Base-by-base conservation (phyloP, 1,284 basidiomycete genomes). In the Moniliophthora roreri region DNA sequence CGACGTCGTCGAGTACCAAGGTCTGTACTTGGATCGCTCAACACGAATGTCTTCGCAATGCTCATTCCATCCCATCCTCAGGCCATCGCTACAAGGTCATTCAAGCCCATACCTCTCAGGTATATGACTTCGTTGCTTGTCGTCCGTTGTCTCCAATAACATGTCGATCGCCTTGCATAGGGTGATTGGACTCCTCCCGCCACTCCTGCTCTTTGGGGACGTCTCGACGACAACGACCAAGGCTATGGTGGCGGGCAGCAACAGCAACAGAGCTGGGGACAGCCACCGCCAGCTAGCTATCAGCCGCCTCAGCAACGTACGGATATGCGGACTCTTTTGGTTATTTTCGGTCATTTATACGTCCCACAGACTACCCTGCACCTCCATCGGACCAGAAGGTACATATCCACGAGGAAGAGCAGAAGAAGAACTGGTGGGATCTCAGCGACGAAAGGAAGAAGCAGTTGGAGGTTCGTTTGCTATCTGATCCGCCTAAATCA, bases 201-300 rank as follows among this genome's bases (percentile, higher is more conserved):
- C 15, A 82, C 80, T 1, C 86, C 87, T 32, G 84, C 84, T 7
- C 75, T 90, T 34, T 90, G 87, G 87, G 84, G 80, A 48, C 76
- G 73, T 47, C 44, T 82, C 36, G 66, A 71, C 32, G 73, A 73
- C 42, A 64, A 68, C n/a, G 68, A 71, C 32, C 57, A 60, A 24
- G 61, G 62, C 38, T 50, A 67, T 36, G 64, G 67, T 15, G 67
- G 68, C 11, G 65, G 63, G 4, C 64, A 70, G 42, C 60, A 68
- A 13, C 66, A 63, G 13, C 69, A 71, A 50, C 57, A 61, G 40
- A 58, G 61, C 48, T 62, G 60, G 35, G 62, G 63, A 23, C 58
- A 62, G 9, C 56, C 54, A 48, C 23, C 58, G 42, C 35, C 60
- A 53, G 48, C 58, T 50, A 40, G 54, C 15, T 60, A 61, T 23